phyloP scores from a whole-genome alignment of 1,284 basidiomycete species.

The Mycena sp. region DNA sequence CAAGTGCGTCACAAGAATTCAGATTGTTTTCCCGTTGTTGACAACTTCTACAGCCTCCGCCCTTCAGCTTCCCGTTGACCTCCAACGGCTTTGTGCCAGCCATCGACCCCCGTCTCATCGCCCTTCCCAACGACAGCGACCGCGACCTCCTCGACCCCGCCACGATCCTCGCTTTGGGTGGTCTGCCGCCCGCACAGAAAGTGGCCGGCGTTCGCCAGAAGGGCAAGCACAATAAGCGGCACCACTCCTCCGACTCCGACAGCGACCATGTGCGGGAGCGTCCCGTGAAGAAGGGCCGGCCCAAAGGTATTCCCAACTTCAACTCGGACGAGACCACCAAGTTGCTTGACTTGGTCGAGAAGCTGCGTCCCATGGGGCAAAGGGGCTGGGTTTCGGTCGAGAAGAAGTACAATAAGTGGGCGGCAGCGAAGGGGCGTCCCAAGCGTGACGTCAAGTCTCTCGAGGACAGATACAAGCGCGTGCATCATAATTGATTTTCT shows the following conservation, averaged over 20 bases:
- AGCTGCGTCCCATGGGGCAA: slow-evolving; percentile 30
- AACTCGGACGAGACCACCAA: slow-evolving; percentile 17
- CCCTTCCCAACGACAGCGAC: no score
- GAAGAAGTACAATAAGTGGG: slow-evolving; percentile 35
- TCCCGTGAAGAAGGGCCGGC: slow-evolving; percentile 3
- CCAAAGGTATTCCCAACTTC: slow-evolving; percentile 33
- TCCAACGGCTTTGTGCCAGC: no score
- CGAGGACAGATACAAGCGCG: slow-evolving; percentile 44
- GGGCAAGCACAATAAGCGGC: neutral
- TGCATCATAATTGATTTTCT: slow-evolving; percentile 25
- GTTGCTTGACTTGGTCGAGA: slow-evolving; percentile 30
- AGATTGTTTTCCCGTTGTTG: no score
- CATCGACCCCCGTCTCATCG: no score
- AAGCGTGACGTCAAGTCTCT: slow-evolving; percentile 36
- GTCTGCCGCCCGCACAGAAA: no score
- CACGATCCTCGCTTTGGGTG: no score
- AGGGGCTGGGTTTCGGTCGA: slow-evolving; percentile 34
- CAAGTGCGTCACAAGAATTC: no score
- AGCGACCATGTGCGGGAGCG: neutral
- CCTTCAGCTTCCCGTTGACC: no score
- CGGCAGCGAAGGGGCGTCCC: slow-evolving; percentile 29
- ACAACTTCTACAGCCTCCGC: no score
- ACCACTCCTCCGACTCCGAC: slow-evolving; percentile 3
- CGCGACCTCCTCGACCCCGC: no score
- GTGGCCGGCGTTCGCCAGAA: no score